Evolutionary conservation across 192 early-diverging fungal species (phyloP).

Genomic region (Umbelopsis ramanniana): DNA sequence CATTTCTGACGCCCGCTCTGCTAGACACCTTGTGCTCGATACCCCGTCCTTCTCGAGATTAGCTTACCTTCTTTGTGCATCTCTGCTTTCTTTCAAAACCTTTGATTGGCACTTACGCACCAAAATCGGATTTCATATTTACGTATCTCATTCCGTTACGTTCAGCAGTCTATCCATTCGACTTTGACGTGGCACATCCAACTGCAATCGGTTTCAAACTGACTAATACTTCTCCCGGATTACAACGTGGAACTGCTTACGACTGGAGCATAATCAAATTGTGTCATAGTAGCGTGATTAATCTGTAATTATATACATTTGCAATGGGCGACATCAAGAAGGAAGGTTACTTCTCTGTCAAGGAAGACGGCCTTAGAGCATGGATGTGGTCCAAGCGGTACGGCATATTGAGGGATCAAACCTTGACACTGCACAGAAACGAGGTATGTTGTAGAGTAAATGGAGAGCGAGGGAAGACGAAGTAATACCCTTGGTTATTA

Average conservation of each 20-base stretch:
- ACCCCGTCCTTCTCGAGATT: background rate
- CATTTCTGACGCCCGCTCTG: background rate
- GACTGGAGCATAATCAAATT: background rate
- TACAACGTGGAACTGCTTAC: background rate
- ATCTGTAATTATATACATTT: conserved; percentile 4
- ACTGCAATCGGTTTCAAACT: background rate
- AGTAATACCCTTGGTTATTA: background rate
- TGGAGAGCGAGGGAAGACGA: background rate
- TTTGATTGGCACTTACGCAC: too few relatives aligned
- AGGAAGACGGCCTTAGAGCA: conserved; percentile 87
- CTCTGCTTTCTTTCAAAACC: background rate
- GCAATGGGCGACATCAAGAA: conserved; percentile 60
- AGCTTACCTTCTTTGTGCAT: background rate
- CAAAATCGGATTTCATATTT: too few relatives aligned
- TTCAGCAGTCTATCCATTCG: too few relatives aligned
- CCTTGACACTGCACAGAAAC: conserved; percentile 90
- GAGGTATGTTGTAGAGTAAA: conserved; percentile 66
- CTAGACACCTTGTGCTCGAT: background rate
- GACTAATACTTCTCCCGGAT: background rate
- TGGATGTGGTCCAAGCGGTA: conserved; percentile 97
- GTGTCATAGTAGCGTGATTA: background rate
- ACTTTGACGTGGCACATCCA: too few relatives aligned
- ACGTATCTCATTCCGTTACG: too few relatives aligned
- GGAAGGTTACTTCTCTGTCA: conserved; percentile 84
- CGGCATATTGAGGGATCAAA: conserved; percentile 84